Evolutionary conservation across 305 asterid genomes (phyloP), one percentile per base, ranked within the genome.

Genomic region (Fraxinus greggii): DNA sequence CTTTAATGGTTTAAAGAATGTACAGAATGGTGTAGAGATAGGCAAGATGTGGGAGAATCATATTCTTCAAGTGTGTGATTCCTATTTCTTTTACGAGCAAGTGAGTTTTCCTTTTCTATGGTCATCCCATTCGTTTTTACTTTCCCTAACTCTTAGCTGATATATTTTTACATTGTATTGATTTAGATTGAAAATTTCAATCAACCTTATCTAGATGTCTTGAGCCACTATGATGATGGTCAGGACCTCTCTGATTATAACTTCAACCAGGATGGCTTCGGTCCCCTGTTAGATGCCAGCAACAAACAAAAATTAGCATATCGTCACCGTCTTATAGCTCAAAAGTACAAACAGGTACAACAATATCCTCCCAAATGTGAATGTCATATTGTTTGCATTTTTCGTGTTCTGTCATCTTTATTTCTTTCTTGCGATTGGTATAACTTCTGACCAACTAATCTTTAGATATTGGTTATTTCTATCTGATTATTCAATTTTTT

Each of bases 31-130:
- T 82, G 85, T 86, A 24, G 89, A 90, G 78, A 87, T 94, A 29
- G 99, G 99, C 75, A 92, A 86, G 82, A 79, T 84, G 75, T 95
- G 98, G 99, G 99, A 95, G 87, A 82, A 90, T 86, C 95, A 93
- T 82, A 87, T 95, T 88, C 99, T 95, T 89, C 91, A 84, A 87
- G 87, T 88, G 79, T 92, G 95, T 48, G 99, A 95, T 87, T 88
- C 78, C 63, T 83, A 93, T 88, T 95, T 94, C 93, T 94, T 95
- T 83, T 95, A 95, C 77, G 95, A 92, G 85, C 95, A 94, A 86
- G 99, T 93, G 83, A 83, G 85, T 86, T 67, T 83, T 69, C 78
- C 67, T 72, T 74, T 79, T 59, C 31, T 54, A 29, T 48, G 54
- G 63, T 28, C 19, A 3, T 40, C 10, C 6, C 72, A 31, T 72